Evolutionary conservation across 2,329 filamentous ascomycete species (phyloP).

Genomic region (Salinomyces thailandicus): DNA sequence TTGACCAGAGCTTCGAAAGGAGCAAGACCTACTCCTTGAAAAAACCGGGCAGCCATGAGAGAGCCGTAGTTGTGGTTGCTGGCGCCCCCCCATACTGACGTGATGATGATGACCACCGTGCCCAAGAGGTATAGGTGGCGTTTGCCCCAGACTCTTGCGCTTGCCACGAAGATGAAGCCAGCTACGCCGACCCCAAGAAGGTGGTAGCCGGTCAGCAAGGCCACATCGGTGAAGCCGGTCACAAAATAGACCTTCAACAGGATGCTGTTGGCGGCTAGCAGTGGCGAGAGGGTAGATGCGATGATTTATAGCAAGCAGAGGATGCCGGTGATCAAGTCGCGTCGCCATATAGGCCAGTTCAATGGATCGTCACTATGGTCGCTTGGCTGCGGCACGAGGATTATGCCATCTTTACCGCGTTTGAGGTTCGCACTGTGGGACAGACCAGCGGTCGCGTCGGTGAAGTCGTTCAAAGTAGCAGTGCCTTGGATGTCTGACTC

Average conservation of each 20-base stretch:
- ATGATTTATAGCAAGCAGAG: constrained; percentile 75
- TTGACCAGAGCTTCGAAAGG: constrained; percentile 88
- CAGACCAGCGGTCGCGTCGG: constrained; percentile 12
- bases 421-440: constrained; percentile 15
- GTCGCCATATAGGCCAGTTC: constrained; percentile 78
- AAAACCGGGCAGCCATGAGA: constrained; percentile 65
- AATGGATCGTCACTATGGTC: constrained; percentile 86
- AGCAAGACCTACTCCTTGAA: constrained; percentile 77
- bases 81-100: constrained; percentile 68
- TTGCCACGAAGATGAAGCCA: constrained; percentile 77
- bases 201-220: constrained; percentile 77
- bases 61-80: constrained; percentile 58
- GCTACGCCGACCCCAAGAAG: constrained; percentile 72
- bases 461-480: constrained; percentile 31
- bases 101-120: constrained; percentile 59
- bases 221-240: constrained; percentile 61
- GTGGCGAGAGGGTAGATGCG: constrained; percentile 71
- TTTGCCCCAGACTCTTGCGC: constrained; percentile 84
- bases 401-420: constrained; percentile 28
- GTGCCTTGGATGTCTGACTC: constrained; percentile 26
- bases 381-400: constrained; percentile 82
- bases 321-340: constrained; percentile 67
- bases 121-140: constrained; percentile 77
- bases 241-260: constrained; percentile 59
- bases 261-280: constrained; percentile 80